Evolutionary conservation across 257 asterid genomes (phyloP).

Genomic region (Handroanthus guayacan): DNA sequence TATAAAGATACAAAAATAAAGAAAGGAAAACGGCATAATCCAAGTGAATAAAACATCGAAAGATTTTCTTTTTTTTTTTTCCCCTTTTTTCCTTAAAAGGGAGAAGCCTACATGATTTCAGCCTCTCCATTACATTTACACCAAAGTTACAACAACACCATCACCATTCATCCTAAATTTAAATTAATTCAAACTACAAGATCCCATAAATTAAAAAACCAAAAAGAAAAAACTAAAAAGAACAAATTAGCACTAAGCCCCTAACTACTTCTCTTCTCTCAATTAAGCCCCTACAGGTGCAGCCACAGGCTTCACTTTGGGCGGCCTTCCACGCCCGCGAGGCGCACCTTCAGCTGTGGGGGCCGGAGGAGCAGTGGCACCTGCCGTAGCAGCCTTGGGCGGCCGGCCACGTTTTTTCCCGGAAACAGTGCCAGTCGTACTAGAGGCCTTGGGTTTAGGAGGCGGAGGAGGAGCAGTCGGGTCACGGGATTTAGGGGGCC

Average conservation of each 20-base stretch:
- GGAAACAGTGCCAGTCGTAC: conserved; percentile 23
- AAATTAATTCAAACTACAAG: conserved; percentile 52
- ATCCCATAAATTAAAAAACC: conserved; percentile 31
- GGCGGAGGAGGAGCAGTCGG: conserved; percentile 49
- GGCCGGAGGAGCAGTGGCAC: conserved; percentile 6
- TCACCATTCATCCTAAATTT: conserved; percentile 37
- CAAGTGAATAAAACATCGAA: background rate
- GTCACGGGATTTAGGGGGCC: conserved; percentile 68
- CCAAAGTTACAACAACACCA: conserved; percentile 46
- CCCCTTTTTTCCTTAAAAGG: background rate
- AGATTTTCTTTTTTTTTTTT: background rate
- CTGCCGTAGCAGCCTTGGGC: conserved; percentile 49
- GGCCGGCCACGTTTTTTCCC: conserved; percentile 88
- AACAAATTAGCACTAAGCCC: conserved; percentile 53
- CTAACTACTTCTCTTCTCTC: conserved; percentile 21
- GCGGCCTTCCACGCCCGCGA: conserved; percentile 89
- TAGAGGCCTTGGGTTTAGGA: conserved; percentile 43
- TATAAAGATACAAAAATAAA: conserved; percentile 11
- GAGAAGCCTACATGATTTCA: conserved; percentile 37
- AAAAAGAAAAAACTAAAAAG: conserved; percentile 23
- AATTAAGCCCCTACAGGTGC: conserved; percentile 75
- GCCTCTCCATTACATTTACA: conserved; percentile 52
- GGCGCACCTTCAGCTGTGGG: conserved; percentile 36
- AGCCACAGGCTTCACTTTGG: conserved; percentile 71
- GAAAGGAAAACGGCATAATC: background rate